Percentiles rank a stretch among this genome's conserved stretches.
Evolutionary conservation across 495 filamentous ascomycete species (phyloP).

Genomic region (Neurospora tetraspora): DNA sequence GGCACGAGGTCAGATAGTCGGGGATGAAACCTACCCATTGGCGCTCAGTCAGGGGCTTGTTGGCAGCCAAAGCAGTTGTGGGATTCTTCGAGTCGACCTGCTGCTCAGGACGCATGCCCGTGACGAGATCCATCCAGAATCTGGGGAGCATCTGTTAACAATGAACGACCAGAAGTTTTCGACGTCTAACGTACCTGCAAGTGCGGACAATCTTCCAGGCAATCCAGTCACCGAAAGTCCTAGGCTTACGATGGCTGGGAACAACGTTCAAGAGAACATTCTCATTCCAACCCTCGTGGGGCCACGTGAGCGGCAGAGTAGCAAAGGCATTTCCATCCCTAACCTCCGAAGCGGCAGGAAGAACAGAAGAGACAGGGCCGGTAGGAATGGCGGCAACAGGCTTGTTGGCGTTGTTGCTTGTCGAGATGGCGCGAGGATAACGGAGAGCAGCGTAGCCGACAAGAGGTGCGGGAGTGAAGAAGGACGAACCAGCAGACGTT

Average conservation of each 20-base stretch:
- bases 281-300: constrained; percentile 52
- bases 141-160: constrained; percentile 9
- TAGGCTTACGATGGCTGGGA: constrained; percentile 27
- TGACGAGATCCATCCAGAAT: constrained; percentile 38
- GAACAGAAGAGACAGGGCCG: no score
- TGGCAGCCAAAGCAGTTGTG: constrained; percentile 31
- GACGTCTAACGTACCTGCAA: constrained; percentile 13
- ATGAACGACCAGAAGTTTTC: no score
- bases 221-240: constrained; percentile 32
- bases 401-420: not conserved
- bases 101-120: constrained; percentile 32
- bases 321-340: not conserved
- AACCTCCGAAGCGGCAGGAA: not conserved
- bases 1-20: not conserved
- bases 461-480: not conserved
- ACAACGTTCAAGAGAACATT: constrained; percentile 33
- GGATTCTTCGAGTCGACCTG: constrained; percentile 37
- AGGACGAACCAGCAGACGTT: not conserved
- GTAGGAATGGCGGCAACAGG: not conserved
- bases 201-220: constrained; percentile 38
- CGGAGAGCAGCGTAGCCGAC: not conserved
- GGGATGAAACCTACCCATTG: constrained; percentile 31
- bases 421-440: not conserved
- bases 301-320: constrained; percentile 47
- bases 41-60: constrained; percentile 34